These are phyloP conservation scores for Plasmodium relictum DNA, from an alignment of 169 alveolate genomes.

Conservation along the genomic window DNA sequence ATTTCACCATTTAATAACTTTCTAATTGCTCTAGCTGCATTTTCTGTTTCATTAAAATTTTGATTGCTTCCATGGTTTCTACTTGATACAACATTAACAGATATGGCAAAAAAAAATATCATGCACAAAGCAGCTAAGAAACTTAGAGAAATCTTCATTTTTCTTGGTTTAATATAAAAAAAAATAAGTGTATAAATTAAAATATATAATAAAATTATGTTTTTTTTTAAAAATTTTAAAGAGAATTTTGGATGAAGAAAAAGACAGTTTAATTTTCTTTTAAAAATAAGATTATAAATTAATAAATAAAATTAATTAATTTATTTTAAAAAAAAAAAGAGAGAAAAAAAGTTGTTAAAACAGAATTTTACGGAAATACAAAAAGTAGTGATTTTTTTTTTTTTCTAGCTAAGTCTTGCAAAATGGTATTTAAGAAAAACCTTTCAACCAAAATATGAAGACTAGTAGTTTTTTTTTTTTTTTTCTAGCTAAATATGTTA, in stretches of 20 bases:
- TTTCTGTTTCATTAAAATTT: conserved; percentile 66
- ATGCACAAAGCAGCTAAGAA: conserved; percentile 9
- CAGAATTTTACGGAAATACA: conserved; percentile 14
- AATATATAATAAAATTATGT: background rate
- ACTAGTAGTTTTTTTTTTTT: background rate
- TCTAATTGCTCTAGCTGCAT: conserved; percentile 73
- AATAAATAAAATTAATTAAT: background rate
- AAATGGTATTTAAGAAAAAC: background rate
- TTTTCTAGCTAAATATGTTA: no score
- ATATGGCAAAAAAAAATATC: conserved; percentile 22
- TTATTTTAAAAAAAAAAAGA: conserved; percentile 3
- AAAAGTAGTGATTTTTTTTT: conserved; percentile 1
- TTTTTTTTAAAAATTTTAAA: conserved; percentile 35
- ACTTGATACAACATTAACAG: conserved; percentile 6
- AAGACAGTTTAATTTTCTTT: background rate
- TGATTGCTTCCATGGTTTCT: conserved; percentile 6
- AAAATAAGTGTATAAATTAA: conserved; percentile 15
- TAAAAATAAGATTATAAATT: conserved; percentile 22
- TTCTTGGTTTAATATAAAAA: conserved; percentile 15
- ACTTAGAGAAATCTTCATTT: conserved; percentile 30
- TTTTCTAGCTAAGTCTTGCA: conserved; percentile 34
- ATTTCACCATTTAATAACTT: conserved; percentile 64
- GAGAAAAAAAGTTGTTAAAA: conserved; percentile 14
- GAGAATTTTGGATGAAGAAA: background rate
- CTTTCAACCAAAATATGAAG: background rate